These are phyloP conservation scores for Spizellomyces sp. DNA, from an alignment of 192 early-diverging fungal genomes.

Conservation along the genomic window DNA sequence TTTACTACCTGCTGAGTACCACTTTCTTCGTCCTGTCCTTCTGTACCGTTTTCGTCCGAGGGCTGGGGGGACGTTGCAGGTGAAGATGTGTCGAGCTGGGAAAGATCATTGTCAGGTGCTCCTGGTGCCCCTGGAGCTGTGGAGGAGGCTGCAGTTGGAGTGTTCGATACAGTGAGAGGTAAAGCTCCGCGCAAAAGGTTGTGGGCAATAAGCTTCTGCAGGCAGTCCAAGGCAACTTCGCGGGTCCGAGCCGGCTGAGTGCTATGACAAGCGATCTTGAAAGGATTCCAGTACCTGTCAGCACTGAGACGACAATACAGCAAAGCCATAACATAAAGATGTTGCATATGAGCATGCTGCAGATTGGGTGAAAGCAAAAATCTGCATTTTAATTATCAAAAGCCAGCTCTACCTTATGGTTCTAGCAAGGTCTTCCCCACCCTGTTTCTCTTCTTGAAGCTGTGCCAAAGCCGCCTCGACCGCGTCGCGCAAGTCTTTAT, in stretches of 20 bases:
- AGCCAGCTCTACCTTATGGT: background rate
- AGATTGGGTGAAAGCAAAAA: too few relatives aligned
- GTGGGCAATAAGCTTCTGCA: slow-evolving; percentile 61
- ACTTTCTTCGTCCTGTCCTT: background rate
- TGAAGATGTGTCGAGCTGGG: slow-evolving; percentile 28
- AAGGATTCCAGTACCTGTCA: slow-evolving; percentile 53
- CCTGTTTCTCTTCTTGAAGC: slow-evolving; percentile 9
- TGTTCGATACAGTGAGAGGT: slow-evolving; percentile 8
- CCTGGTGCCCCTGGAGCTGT: slow-evolving; percentile 22
- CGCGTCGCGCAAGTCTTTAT: slow-evolving; percentile 29
- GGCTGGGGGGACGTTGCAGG: slow-evolving; percentile 17
- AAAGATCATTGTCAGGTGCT: slow-evolving; percentile 28
- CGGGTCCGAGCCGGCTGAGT: slow-evolving; percentile 33
- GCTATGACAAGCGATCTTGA: slow-evolving; percentile 43
- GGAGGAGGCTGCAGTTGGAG: background rate
- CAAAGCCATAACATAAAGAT: too few relatives aligned
- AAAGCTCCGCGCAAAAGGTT: slow-evolving; percentile 41
- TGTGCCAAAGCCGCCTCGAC: slow-evolving; percentile 19
- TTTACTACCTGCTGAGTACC: background rate
- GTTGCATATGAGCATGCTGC: too few relatives aligned
- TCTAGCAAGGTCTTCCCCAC: background rate
- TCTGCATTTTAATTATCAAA: too few relatives aligned
- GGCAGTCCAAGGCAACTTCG: slow-evolving; percentile 51
- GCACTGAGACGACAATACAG: slow-evolving; percentile 31
- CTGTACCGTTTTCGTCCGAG: background rate